A percentile compares a stretch with the other conserved stretches of the same genome.
phyloP scores from a whole-genome alignment of 129 eudicot species.

The Centrapalus pauciflorus region DNA sequence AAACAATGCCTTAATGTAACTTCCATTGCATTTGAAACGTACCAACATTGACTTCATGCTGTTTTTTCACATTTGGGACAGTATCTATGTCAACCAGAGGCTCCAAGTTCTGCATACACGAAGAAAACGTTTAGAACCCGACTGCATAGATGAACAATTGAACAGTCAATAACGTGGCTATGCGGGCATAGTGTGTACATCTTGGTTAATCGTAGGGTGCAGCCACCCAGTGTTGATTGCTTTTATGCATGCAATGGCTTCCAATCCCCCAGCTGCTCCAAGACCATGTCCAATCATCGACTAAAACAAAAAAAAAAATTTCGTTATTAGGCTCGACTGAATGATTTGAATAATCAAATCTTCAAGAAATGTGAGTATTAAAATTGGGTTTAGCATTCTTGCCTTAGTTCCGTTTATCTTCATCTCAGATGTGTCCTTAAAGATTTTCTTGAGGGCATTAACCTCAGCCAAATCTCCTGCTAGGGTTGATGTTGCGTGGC shows the following conservation, averaged over 20 bases:
- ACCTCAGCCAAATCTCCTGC: constrained; percentile 91
- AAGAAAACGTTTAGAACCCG: neutral
- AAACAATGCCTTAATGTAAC: neutral
- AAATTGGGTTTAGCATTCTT: neutral
- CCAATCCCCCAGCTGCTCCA: constrained; percentile 87
- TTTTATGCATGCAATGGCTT: constrained; percentile 78
- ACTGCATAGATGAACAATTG: neutral
- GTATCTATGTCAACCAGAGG: constrained; percentile 71
- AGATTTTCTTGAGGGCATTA: constrained; percentile 74
- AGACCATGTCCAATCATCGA: constrained; percentile 89
- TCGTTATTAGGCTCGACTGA: neutral
- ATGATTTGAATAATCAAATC: neutral
- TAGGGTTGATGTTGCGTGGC: constrained; percentile 84
- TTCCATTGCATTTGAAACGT: constrained; percentile 18
- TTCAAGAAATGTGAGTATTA: neutral
- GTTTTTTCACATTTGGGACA: constrained; percentile 73
- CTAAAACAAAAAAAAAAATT: constrained; percentile 27
- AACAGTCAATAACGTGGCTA: neutral
- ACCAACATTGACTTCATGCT: constrained; percentile 84
- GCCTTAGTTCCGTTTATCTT: constrained; percentile 87
- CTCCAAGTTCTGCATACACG: constrained; percentile 55
- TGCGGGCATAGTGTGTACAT: constrained; percentile 27
- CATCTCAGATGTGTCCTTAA: constrained; percentile 74
- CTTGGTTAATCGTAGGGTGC: constrained; percentile 87
- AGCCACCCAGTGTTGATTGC: constrained; percentile 82